A percentile compares a stretch with the other conserved stretches of the same genome.
Evolutionary conservation across 2,329 filamentous ascomycete species (phyloP).

Genomic region (Hymenoscyphus infarciens): DNA sequence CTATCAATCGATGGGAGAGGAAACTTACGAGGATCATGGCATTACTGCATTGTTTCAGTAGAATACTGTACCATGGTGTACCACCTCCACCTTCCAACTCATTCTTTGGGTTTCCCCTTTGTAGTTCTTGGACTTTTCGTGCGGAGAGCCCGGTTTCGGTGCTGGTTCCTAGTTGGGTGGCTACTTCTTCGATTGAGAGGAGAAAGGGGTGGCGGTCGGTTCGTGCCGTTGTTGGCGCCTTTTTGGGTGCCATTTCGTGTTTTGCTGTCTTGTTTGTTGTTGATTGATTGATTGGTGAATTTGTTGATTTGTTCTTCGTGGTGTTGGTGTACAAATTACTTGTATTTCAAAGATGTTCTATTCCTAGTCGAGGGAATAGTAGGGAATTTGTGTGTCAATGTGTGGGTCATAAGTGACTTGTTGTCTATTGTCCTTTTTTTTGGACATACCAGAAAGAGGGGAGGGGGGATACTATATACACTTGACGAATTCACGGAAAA

Average conservation of each 20-base stretch:
- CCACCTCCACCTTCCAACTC: constrained; percentile 66
- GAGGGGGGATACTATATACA: not conserved
- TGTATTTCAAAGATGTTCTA: constrained; percentile 20
- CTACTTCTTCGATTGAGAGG: constrained; percentile 59
- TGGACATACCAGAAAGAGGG: not conserved
- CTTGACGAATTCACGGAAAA: not conserved
- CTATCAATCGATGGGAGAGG: not conserved
- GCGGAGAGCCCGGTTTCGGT: constrained; percentile 64
- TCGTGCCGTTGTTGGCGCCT: constrained; percentile 3
- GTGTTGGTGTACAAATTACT: constrained; percentile 8
- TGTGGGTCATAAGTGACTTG: constrained; percentile 11
- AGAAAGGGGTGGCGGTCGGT: constrained; percentile 55
- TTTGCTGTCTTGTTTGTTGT: not conserved
- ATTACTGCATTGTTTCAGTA: constrained; percentile 70
- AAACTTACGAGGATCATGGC: constrained; percentile 67
- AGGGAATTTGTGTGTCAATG: constrained; percentile 24
- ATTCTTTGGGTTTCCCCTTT: constrained; percentile 61
- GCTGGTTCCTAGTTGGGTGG: constrained; percentile 57
- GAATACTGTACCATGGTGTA: constrained; percentile 68
- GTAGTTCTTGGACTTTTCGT: constrained; percentile 54
- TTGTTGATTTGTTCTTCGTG: not conserved
- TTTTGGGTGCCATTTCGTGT: constrained; percentile 22
- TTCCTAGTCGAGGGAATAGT: constrained; percentile 35
- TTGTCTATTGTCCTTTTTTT: not conserved
- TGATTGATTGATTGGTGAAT: not conserved